Percentiles rank a stretch among this genome's conserved stretches.
Conservation (phyloP, 176 grass and related monocot species). For the Themeda triandra region DNA sequence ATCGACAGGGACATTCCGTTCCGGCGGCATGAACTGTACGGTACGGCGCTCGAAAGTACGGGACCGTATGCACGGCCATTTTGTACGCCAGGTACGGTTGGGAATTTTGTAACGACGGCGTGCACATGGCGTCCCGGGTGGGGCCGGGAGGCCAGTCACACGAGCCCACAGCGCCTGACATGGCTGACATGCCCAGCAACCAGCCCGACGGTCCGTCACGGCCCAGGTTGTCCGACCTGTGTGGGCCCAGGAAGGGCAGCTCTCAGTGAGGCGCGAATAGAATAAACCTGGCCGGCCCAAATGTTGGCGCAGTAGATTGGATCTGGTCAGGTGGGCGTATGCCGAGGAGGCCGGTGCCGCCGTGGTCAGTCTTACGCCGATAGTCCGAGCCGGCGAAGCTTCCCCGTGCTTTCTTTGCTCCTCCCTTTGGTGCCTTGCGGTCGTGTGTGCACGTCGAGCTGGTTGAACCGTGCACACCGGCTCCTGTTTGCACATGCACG, state of each 20-base stretch:
- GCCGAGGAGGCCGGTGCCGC: conserved; percentile 20
- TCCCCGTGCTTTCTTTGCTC: background rate
- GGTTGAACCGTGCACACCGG: background rate
- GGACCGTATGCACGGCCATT: conserved; percentile 24
- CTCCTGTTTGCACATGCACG: background rate
- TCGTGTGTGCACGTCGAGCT: background rate
- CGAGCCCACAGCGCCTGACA: background rate
- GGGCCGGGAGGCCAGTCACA: background rate
- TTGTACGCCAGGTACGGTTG: background rate
- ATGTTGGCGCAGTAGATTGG: conserved; percentile 19
- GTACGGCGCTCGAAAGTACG: conserved; percentile 18
- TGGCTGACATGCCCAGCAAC: conserved; percentile 9
- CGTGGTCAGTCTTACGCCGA: background rate
- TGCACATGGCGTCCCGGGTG: background rate
- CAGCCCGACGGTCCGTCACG: background rate
- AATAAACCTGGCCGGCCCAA: conserved; percentile 6
- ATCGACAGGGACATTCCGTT: background rate
- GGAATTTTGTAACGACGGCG: background rate
- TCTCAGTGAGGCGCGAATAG: background rate
- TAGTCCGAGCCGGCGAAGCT: background rate
- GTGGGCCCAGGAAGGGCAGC: conserved; percentile 13
- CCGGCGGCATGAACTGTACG: conserved; percentile 12
- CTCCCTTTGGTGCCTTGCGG: background rate
- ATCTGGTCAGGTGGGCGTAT: conserved; percentile 13
- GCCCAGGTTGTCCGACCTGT: conserved; percentile 12